Percentiles rank a stretch among this genome's conserved stretches.
phyloP scores from a whole-genome alignment of 345 rosid species.

The Camelina laxa region DNA sequence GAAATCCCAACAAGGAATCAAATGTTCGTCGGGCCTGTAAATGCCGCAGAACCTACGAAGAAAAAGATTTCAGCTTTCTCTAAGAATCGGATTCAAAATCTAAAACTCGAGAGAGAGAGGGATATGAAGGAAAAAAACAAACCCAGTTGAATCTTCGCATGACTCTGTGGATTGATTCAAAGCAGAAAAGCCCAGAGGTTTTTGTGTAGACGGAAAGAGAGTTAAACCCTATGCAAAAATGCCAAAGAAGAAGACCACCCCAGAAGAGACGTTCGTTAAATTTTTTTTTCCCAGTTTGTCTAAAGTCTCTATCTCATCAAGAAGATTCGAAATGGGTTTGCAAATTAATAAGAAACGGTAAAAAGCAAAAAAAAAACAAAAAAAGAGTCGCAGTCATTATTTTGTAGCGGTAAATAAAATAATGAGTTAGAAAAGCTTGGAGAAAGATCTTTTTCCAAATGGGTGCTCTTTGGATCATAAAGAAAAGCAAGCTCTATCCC shows the following conservation, averaged over 20 bases:
- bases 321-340: slow-evolving; percentile 6
- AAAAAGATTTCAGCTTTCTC: slow-evolving; percentile 2
- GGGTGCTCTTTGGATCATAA: no score
- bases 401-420: no score
- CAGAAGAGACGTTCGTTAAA: slow-evolving; percentile 7
- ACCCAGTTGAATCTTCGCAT: slow-evolving; percentile 67
- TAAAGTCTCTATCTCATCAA: not conserved
- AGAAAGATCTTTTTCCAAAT: no score
- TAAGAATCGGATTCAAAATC: not conserved
- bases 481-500: no score
- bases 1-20: slow-evolving; percentile 40
- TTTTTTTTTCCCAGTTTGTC: not conserved
- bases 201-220: not conserved
- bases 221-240: slow-evolving; percentile 36
- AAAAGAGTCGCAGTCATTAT: no score
- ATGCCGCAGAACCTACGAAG: slow-evolving; percentile 56
- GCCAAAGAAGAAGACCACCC: not conserved
- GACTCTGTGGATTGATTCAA: slow-evolving; percentile 11
- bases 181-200: slow-evolving; percentile 14
- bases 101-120: not conserved
- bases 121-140: slow-evolving; percentile 1
- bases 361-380: no score
- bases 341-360: no score
- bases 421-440: no score
- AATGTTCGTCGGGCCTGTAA: slow-evolving; percentile 44